Percentiles rank a stretch among this genome's conserved stretches.
These are phyloP conservation scores for Sideroxylon spinosum DNA, from an alignment of 179 eudicot genomes.

Conservation along the genomic window DNA sequence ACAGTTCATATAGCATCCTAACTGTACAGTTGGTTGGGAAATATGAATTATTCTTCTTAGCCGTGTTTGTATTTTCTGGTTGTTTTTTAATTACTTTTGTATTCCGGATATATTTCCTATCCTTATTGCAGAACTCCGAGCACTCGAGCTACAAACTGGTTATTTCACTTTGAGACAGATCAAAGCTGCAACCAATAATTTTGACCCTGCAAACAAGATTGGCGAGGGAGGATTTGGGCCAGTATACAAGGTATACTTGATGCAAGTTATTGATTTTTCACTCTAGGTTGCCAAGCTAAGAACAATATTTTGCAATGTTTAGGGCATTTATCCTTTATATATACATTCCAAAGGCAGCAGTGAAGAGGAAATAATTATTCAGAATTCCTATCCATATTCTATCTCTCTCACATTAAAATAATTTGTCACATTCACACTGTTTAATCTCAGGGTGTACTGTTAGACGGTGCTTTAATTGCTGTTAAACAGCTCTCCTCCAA, in stretches of 20 bases:
- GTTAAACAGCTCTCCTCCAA: conserved; percentile 82
- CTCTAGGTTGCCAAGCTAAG: background rate
- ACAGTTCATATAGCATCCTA: background rate
- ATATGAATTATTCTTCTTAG: background rate
- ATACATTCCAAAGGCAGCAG: too few relatives aligned
- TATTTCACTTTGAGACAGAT: conserved; percentile 45
- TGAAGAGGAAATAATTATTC: background rate
- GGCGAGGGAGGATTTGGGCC: conserved; percentile 65
- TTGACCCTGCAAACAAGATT: conserved; percentile 47
- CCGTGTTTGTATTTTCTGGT: too few relatives aligned
- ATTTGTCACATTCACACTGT: background rate
- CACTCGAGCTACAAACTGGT: conserved; percentile 39
- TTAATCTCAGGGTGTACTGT: conserved; percentile 48
- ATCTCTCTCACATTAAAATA: background rate
- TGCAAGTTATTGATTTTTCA: background rate
- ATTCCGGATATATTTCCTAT: background rate
- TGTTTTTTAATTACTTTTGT: background rate
- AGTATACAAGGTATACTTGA: conserved; percentile 43
- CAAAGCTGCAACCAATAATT: conserved; percentile 46
- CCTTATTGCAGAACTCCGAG: conserved; percentile 26
- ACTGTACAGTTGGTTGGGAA: background rate
- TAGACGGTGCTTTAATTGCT: conserved; percentile 66
- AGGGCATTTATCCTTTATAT: background rate
- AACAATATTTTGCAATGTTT: background rate
- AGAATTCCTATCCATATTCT: background rate